Evolutionary conservation across 768 basidiomycete genomes (phyloP).

Genomic region (Suillus luteus): DNA sequence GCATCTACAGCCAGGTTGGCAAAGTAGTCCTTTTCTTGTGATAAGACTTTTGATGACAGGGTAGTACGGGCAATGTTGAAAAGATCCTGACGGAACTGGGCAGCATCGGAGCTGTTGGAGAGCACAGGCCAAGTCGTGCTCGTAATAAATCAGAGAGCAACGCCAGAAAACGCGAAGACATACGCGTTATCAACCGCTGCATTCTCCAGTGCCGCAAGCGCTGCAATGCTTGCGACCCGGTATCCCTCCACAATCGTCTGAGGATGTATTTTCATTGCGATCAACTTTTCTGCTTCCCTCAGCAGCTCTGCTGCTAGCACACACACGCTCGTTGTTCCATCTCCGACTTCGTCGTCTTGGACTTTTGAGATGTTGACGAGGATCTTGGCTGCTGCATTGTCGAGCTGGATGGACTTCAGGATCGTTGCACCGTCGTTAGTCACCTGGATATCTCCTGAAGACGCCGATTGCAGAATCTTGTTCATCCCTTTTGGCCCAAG

Average conservation of each 20-base stretch:
- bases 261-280: slow-evolving; percentile 91
- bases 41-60: slow-evolving; percentile 91
- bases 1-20: slow-evolving; percentile 97
- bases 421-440: slow-evolving; percentile 99
- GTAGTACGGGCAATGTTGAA: slow-evolving; percentile 98
- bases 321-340: slow-evolving; percentile 90
- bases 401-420: slow-evolving; percentile 94
- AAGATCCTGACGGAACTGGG: slow-evolving; percentile 82
- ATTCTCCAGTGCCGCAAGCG: slow-evolving; percentile 80
- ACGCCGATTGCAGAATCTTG: slow-evolving; percentile 94
- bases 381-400: slow-evolving; percentile 99
- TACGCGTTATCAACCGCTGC: slow-evolving; percentile 85
- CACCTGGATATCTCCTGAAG: slow-evolving; percentile 90
- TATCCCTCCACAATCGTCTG: slow-evolving; percentile 98
- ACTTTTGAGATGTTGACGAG: slow-evolving; percentile 99
- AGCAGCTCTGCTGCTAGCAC: slow-evolving; percentile 91
- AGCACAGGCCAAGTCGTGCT: background rate
- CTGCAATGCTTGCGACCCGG: slow-evolving; percentile 85
- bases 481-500: slow-evolving; percentile 99
- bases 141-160: background rate
- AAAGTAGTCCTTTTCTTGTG: slow-evolving; percentile 98
- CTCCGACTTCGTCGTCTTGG: slow-evolving; percentile 99
- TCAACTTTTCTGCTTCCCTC: slow-evolving; percentile 93
- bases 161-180: slow-evolving; percentile 29
- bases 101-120: slow-evolving; percentile 60